A percentile compares a stretch with the other conserved stretches of the same genome.
phyloP scores from a whole-genome alignment of 352 stramenopile genomes.

The Pythium phragmiticola region DNA sequence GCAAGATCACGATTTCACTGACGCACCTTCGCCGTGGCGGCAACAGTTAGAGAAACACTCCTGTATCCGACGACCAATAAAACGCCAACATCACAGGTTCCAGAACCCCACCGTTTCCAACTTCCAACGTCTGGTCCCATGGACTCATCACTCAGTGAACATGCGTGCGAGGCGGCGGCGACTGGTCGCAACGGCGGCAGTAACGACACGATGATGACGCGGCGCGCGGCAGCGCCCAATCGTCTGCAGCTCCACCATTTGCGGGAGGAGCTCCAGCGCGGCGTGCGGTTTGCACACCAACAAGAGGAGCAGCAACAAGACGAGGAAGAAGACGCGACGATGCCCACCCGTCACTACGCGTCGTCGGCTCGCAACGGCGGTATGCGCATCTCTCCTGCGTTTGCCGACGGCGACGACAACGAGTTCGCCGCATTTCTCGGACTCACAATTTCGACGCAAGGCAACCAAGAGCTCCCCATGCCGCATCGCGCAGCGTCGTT shows the following conservation, averaged over 20 bases:
- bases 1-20: slow-evolving; percentile 3
- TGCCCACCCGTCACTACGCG: background rate
- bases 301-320: background rate
- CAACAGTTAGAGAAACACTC: background rate
- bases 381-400: background rate
- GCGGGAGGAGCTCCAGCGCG: slow-evolving; percentile 14
- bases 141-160: slow-evolving; percentile 15
- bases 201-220: slow-evolving; percentile 12
- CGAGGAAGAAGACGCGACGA: background rate
- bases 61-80: background rate
- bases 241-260: slow-evolving; percentile 1
- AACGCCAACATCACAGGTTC: background rate
- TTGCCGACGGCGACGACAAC: slow-evolving; percentile 14
- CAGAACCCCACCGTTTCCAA: slow-evolving; percentile 1
- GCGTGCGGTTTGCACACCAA: slow-evolving; percentile 13
- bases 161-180: slow-evolving; percentile 14
- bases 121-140: slow-evolving; percentile 4
- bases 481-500: slow-evolving; percentile 36
- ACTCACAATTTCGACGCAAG: slow-evolving; percentile 5
- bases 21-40: background rate
- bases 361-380: background rate
- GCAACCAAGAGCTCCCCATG: background rate
- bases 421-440: slow-evolving; percentile 22
- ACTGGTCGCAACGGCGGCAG: background rate
- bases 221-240: background rate